Evolutionary conservation across 148 eudicot genomes (phyloP).

Genomic region (Cornus kousa): DNA sequence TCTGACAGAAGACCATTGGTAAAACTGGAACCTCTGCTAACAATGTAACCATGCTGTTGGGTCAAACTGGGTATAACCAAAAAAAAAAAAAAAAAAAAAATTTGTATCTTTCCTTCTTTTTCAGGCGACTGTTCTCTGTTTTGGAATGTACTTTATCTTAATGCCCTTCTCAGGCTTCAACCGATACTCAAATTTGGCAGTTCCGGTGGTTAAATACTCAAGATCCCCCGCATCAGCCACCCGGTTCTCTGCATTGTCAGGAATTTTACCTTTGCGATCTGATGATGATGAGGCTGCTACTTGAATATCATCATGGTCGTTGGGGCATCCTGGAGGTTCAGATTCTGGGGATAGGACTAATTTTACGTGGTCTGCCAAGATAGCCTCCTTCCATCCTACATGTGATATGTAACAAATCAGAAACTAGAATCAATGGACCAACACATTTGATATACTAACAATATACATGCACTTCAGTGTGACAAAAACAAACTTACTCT

Average conservation of each 20-base stretch:
- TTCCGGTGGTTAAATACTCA: slow-evolving; percentile 20
- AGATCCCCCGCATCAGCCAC: slow-evolving; percentile 8
- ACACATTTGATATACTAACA: not conserved
- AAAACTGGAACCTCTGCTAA: slow-evolving; percentile 47
- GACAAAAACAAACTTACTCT: slow-evolving; percentile 45
- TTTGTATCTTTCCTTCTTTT: slow-evolving; percentile 11
- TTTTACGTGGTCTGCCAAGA: slow-evolving; percentile 57
- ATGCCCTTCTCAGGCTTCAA: slow-evolving; percentile 39
- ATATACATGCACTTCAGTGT: not conserved
- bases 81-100: not conserved
- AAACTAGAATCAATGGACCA: not conserved
- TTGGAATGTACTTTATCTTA: slow-evolving; percentile 56
- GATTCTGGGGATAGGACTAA: slow-evolving; percentile 44
- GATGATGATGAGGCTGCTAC: slow-evolving; percentile 24
- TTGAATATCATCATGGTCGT: slow-evolving; percentile 20
- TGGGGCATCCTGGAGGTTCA: slow-evolving; percentile 27
- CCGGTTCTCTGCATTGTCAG: slow-evolving; percentile 30
- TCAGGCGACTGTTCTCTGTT: slow-evolving; percentile 34
- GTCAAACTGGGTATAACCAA: slow-evolving; percentile 37
- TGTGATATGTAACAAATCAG: slow-evolving; percentile 4
- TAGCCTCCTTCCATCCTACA: slow-evolving; percentile 92
- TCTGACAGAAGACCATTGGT: slow-evolving; percentile 46
- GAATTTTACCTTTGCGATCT: slow-evolving; percentile 15
- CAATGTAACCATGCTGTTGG: slow-evolving; percentile 22
- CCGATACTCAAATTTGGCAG: slow-evolving; percentile 36